These are phyloP conservation scores for Parascedosporium putredinis DNA, from an alignment of 2,329 filamentous ascomycete species.

Conservation along the genomic window DNA sequence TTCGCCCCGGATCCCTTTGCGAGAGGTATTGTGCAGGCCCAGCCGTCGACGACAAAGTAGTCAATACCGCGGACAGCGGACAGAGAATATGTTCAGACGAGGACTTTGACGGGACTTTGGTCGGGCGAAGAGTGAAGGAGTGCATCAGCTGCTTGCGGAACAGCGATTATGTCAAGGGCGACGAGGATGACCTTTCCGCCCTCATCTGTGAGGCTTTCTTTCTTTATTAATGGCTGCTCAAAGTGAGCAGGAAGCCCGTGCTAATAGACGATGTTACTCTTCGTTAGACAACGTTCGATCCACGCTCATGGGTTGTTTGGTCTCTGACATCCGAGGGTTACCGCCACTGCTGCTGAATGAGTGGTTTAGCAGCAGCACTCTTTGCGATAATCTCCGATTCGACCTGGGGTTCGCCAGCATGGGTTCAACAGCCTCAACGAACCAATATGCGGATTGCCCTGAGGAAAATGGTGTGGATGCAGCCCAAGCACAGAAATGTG, in stretches of 20 bases:
- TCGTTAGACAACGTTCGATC: slow-evolving; percentile 34
- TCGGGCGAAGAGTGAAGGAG: slow-evolving; percentile 34
- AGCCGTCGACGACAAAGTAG: slow-evolving; percentile 17
- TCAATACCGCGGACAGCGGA: slow-evolving; percentile 20
- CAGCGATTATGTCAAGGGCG: slow-evolving; percentile 27
- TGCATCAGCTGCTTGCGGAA: slow-evolving; percentile 36
- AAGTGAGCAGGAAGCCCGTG: too few species aligned
- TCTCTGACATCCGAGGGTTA: slow-evolving; percentile 20
- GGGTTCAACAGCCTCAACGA: slow-evolving; percentile 10
- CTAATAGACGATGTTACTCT: too few species aligned
- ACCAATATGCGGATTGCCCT: slow-evolving; percentile 26
- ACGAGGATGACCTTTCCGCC: slow-evolving; percentile 32
- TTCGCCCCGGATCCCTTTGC: slow-evolving; percentile 42
- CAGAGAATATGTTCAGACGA: slow-evolving; percentile 33
- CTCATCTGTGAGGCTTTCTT: slow-evolving; percentile 23
- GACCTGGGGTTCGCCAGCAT: slow-evolving; percentile 26
- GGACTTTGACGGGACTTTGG: slow-evolving; percentile 25
- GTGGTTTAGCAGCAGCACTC: slow-evolving; percentile 30
- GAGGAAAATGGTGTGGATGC: slow-evolving; percentile 11
- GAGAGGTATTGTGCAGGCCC: slow-evolving; percentile 23
- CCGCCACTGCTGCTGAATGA: slow-evolving; percentile 21
- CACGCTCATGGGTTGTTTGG: slow-evolving; percentile 33
- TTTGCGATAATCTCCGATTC: slow-evolving; percentile 28
- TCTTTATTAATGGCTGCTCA: background rate
- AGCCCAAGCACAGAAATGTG: slow-evolving; percentile 20